Evolutionary conservation across 2,329 filamentous ascomycete genomes (phyloP), one percentile per base, ranked within the genome.

Genomic region (Chaetoscypha palmicola): DNA sequence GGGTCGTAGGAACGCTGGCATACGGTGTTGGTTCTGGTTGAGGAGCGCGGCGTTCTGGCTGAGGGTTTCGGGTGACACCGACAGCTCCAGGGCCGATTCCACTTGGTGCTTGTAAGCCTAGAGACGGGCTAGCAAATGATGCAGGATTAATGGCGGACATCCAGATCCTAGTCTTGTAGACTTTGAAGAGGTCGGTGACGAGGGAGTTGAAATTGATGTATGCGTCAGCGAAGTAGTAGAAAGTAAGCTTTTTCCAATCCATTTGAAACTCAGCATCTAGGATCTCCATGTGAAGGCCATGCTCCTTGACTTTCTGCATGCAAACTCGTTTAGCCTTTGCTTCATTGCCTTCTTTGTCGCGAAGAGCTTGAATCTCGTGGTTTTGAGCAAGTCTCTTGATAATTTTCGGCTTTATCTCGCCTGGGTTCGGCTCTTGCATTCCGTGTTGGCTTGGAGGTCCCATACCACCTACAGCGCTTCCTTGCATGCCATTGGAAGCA

Each of bases 171-270:
- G 91, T 95, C 71, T 98, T 98, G 74, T 97, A 98, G 50, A 97
- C 91, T 68, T 97, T 97, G 76, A 97, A 98, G 10, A 98, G 74
- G 62, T 98, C 92, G 0, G 90, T 95, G 41, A 98, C 92, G 12
- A 98, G 78, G 2, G 88, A 87, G 64, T 98, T 98, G 74, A 98
- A 98, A 68, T 97, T 97, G 72, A 98, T 95, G 64, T 98, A 98
- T 0, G 88, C 81, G 61, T 96, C 90, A 42, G 92, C 91, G 63
- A 96, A 98, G 68, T 97, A 98, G 70, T 96, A 98, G 67, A 97
- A 97, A 0, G 94, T 98, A 44, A 98, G 71, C 64, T 98, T 98
- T 68, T 97, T 95, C 81, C 89, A 96, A 64, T 98, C 92, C 82
- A 95, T 94, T 62, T 98, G 92, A 62, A 96, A 98, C 63, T 98